Evolutionary conservation across 176 grass and related monocot genomes (phyloP), one percentile per base, ranked within the genome.

Genomic region (Pontederia paniculata): DNA sequence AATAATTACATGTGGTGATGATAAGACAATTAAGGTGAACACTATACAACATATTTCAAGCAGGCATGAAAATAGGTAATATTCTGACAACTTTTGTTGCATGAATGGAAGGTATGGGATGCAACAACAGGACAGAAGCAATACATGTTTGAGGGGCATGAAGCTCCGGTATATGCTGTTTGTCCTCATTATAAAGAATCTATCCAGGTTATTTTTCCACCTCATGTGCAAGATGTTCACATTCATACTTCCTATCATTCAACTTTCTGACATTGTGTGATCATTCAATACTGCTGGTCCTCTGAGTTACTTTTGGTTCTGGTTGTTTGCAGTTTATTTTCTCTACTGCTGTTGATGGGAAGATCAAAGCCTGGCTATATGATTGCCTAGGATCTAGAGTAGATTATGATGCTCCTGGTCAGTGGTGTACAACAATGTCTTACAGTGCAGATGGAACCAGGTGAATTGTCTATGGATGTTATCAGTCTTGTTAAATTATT

Each of bases 11-110:
- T 70, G 67, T 20, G 67, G 67, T 17, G 67, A 70, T 31, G 67
- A 70, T 21, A 70, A 57, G 67, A 70, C 67, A 17, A 70, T 70
- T 47, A 70, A 48, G 54, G 67, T 70, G 23, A 67, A 31, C 42
- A 37, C 3, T 1, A 20, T 19, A 44, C 5, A 4, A 48, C 23
- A 31, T 48, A 44, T 7, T 45, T 21, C n/a, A 5, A 6, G 9
- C 18, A 8, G 12, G 17, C 3, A 28, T 9, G 17, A 17, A 10
- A 28, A 31, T 1, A 31, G 25, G 25, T 31, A 31, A 31, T 31
- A 5, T 31, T 31, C 25, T 31, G 25, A 31, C 25, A n/a, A 31
- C 5, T 5, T 31, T 31, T 31, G 25, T 31, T 9, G 13, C 28
- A 43, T 17, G 53, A 52, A 52, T n/a, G n/a, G n/a, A n/a, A n/a